These are phyloP conservation scores for Rubia tinctorum DNA, from an alignment of 305 asterid genomes.

Conservation along the genomic window DNA sequence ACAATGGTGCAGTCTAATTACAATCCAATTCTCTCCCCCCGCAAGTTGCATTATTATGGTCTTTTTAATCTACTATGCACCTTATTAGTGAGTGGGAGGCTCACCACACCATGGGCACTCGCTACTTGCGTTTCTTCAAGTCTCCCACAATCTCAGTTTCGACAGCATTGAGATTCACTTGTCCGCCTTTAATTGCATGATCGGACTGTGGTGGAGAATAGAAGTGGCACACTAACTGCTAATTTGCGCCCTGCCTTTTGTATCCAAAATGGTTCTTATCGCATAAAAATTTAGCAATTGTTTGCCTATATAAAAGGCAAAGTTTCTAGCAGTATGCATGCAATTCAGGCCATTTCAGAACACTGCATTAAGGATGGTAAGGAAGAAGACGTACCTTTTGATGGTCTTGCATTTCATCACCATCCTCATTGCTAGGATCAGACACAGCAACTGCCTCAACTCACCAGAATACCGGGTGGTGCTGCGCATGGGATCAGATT, in stretches of 20 bases:
- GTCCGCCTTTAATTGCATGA: conserved; percentile 3
- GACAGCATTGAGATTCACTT: not conserved
- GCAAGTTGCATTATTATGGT: too few relatives aligned
- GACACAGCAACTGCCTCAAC: not conserved
- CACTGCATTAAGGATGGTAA: not conserved
- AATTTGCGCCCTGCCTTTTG: not conserved
- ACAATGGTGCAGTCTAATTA: too few relatives aligned
- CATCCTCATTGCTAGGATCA: conserved; percentile 3
- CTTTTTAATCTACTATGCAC: too few relatives aligned
- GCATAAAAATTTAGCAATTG: not conserved
- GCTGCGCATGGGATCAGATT: conserved; percentile 17
- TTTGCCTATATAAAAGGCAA: not conserved
- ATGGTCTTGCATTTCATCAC: not conserved
- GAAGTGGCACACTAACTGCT: conserved; percentile 6
- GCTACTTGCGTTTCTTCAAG: conserved; percentile 2
- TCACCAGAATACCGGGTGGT: conserved; percentile 20
- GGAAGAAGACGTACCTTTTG: not conserved
- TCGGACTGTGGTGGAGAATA: conserved; percentile 4
- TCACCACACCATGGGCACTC: not conserved
- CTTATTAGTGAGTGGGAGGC: too few relatives aligned
- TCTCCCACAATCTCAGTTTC: not conserved
- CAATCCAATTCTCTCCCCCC: too few relatives aligned
- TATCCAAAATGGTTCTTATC: not conserved
- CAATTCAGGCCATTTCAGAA: not conserved
- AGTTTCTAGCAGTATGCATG: not conserved